Conservation (phyloP, 192 early-diverging fungal genomes). For the Coemansia sp. region DNA sequence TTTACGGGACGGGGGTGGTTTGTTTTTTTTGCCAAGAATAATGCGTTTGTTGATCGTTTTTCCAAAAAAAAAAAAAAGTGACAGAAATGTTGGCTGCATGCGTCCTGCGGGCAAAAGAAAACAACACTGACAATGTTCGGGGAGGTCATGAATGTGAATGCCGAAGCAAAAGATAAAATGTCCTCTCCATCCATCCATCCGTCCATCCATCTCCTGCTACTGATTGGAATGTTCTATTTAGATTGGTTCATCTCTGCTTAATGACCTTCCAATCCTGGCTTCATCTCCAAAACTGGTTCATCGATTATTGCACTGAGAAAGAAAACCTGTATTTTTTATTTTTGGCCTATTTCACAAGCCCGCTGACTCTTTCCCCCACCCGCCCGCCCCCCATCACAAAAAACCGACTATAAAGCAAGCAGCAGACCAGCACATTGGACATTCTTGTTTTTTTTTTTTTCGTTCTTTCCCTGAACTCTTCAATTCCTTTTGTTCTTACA, state of each 20-base stretch:
- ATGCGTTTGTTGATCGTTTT: background rate
- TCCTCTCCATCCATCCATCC: background rate
- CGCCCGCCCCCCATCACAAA: too few relatives aligned
- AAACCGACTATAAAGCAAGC: too few relatives aligned
- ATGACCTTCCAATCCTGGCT: background rate
- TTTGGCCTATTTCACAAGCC: too few relatives aligned
- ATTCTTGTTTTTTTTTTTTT: background rate
- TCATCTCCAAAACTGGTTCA: too few relatives aligned
- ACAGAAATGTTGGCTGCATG: background rate
- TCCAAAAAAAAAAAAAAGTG: background rate
- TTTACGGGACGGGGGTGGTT: too few relatives aligned
- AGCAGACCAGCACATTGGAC: background rate
- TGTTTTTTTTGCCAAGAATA: background rate
- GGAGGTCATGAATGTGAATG: too few relatives aligned
- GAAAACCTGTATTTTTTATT: too few relatives aligned
- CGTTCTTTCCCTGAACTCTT: too few relatives aligned
- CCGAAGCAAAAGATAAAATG: background rate
- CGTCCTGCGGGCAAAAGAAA: background rate
- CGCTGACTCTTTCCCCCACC: too few relatives aligned
- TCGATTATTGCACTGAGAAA: too few relatives aligned
- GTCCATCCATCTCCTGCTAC: background rate
- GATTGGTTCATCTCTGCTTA: background rate
- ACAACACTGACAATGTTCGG: background rate
- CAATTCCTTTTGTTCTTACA: background rate
- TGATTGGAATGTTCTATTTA: slow-evolving; percentile 2